phyloP scores from a whole-genome alignment of 2,329 filamentous ascomycete species.

The Alternaria sp. region DNA sequence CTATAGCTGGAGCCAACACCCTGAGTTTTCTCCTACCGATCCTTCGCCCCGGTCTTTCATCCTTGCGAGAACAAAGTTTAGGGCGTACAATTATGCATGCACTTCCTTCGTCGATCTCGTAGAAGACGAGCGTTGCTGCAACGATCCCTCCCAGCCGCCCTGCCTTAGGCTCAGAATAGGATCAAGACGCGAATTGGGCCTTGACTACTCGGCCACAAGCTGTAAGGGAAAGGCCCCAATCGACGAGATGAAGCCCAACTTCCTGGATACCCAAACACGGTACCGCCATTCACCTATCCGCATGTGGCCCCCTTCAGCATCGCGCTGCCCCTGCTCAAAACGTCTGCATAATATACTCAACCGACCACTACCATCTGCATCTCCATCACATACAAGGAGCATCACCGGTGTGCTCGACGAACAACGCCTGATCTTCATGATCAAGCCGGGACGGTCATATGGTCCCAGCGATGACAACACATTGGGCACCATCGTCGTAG shows the following conservation, averaged over 20 bases:
- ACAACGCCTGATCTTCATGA: slow-evolving; percentile 46
- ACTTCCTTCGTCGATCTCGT: slow-evolving; percentile 68
- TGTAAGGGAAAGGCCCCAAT: slow-evolving; percentile 15
- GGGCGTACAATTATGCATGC: slow-evolving; percentile 63
- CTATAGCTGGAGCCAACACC: slow-evolving; percentile 58
- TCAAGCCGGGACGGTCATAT: slow-evolving; percentile 35
- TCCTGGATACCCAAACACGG: slow-evolving; percentile 22
- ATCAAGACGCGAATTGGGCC: slow-evolving; percentile 52
- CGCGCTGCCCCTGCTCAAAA: slow-evolving; percentile 37
- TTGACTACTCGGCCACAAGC: slow-evolving; percentile 2
- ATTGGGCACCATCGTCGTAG: slow-evolving; percentile 41
- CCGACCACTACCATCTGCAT: slow-evolving; percentile 24
- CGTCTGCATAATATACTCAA: slow-evolving; percentile 46
- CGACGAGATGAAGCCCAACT: slow-evolving; percentile 1
- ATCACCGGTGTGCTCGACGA: slow-evolving; percentile 44
- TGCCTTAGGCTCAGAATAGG: slow-evolving; percentile 62
- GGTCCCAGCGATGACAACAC: slow-evolving; percentile 25
- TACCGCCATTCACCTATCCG: slow-evolving; percentile 42
- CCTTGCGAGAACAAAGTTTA: slow-evolving; percentile 63
- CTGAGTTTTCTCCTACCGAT: slow-evolving; percentile 56
- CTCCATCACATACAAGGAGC: slow-evolving; percentile 15
- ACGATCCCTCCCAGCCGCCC: slow-evolving; percentile 35
- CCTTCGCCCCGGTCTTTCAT: slow-evolving; percentile 56
- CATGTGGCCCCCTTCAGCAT: slow-evolving; percentile 47
- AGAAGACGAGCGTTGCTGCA: slow-evolving; percentile 56